phyloP scores from a whole-genome alignment of 257 asterid species.

The Forsythia viridissima region DNA sequence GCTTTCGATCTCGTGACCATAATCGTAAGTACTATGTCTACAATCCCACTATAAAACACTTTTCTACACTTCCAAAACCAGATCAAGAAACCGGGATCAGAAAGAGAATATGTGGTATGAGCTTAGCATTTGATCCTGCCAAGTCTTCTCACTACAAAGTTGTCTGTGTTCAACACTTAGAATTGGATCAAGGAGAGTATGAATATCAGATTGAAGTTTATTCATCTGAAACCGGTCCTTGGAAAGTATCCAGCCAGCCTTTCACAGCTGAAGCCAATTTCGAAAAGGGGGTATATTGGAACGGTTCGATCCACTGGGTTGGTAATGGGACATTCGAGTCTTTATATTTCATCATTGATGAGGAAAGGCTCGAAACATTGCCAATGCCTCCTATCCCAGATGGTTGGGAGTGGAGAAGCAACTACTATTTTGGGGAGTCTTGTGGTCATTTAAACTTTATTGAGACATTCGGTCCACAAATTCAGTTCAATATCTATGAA shows the following conservation, averaged over 20 bases:
- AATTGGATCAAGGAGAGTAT: neutral
- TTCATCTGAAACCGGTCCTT: constrained; percentile 32
- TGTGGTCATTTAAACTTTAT: constrained; percentile 30
- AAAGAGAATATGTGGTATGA: neutral
- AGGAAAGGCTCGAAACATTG: constrained; percentile 15
- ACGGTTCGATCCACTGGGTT: constrained; percentile 37
- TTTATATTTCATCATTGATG: constrained; percentile 30
- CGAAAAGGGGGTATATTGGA: constrained; percentile 29
- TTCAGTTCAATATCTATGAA: constrained; percentile 28
- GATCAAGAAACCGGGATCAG: neutral
- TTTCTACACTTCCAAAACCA: constrained; percentile 26
- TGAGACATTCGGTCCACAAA: neutral
- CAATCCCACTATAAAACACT: constrained; percentile 36
- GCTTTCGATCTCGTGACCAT: neutral
- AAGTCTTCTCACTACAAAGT: constrained; percentile 30
- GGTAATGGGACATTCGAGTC: neutral
- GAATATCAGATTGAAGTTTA: constrained; percentile 32
- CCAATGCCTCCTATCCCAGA: constrained; percentile 20
- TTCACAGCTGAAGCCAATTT: constrained; percentile 23
- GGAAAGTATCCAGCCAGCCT: constrained; percentile 25
- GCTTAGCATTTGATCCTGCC: constrained; percentile 32
- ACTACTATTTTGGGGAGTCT: constrained; percentile 28
- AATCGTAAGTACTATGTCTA: constrained; percentile 17
- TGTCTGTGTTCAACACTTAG: constrained; percentile 21
- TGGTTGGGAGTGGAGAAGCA: neutral